Evolutionary conservation across 208 protist species (phyloP).

Genomic region (Leishmania lainsoni): DNA sequence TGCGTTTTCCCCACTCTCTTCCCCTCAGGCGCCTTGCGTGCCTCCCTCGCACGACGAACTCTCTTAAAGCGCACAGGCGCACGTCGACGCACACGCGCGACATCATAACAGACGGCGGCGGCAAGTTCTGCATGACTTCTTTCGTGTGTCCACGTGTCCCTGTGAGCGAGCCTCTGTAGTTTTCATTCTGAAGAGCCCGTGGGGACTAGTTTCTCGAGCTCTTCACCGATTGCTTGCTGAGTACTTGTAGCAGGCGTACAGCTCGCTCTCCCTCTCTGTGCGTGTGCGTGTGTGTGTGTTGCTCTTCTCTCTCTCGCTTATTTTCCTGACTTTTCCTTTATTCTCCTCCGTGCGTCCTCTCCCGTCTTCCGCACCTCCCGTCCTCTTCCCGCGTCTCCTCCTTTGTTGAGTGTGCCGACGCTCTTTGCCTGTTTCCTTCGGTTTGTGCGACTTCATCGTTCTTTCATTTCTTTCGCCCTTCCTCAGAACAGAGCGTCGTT

Average conservation of each 20-base stretch:
- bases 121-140: background rate
- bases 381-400: background rate
- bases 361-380: background rate
- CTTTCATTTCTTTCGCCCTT: conserved; percentile 1
- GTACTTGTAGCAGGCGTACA: background rate
- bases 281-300: background rate
- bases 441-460: background rate
- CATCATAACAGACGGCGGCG: background rate
- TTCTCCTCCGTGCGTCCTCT: background rate
- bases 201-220: background rate
- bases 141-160: background rate
- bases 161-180: background rate
- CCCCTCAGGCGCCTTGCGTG: background rate
- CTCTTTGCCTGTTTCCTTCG: conserved; percentile 1
- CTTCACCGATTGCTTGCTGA: conserved; percentile 1
- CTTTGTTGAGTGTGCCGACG: background rate
- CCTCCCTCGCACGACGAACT: background rate
- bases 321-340: background rate
- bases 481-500: too few species aligned
- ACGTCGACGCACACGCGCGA: background rate
- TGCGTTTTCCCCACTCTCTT: background rate
- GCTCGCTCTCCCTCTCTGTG: background rate
- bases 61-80: background rate
- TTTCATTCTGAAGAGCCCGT: background rate
- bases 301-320: background rate